phyloP scores from a whole-genome alignment of 768 basidiomycete species.

The Serendipita indica region DNA sequence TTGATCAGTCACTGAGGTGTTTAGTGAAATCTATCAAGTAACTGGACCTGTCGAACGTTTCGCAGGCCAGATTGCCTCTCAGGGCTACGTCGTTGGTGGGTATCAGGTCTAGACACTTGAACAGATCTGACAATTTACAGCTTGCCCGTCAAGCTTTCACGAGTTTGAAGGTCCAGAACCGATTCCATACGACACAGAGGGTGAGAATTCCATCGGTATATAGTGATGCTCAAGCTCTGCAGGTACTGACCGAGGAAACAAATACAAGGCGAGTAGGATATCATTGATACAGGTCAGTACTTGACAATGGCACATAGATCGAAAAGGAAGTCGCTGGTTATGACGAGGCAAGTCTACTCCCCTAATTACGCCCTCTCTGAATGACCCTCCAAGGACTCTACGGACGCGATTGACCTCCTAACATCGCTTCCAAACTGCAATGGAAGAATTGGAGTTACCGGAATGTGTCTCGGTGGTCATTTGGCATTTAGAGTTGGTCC shows the following conservation, averaged over 20 bases:
- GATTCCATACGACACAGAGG: conserved; percentile 78
- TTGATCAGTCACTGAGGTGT: conserved; percentile 16
- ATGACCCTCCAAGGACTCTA: conserved; percentile 47
- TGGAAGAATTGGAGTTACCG: conserved; percentile 81
- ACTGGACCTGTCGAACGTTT: conserved; percentile 95
- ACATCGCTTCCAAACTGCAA: conserved; percentile 65
- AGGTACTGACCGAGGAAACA: conserved; percentile 87
- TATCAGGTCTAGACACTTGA: background rate
- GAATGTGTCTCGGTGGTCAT: conserved; percentile 85
- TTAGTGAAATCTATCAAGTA: conserved; percentile 88
- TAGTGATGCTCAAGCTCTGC: background rate
- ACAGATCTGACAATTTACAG: conserved; percentile 24
- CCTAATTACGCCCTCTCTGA: background rate
- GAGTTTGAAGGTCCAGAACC: conserved; percentile 84
- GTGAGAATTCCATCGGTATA: conserved; percentile 24
- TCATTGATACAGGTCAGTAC: background rate
- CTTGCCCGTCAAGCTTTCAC: conserved; percentile 76
- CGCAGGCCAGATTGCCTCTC: conserved; percentile 74
- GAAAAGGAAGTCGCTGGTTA: conserved; percentile 81
- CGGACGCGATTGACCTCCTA: conserved; percentile 61
- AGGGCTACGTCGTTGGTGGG: conserved; percentile 71
- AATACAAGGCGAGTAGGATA: conserved; percentile 49
- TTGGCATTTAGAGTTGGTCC: conserved; percentile 40
- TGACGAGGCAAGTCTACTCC: conserved; percentile 46
- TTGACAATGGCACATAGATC: conserved; percentile 34